Conservation (phyloP, 1,284 basidiomycete species). For the Testicularia cyperi region DNA sequence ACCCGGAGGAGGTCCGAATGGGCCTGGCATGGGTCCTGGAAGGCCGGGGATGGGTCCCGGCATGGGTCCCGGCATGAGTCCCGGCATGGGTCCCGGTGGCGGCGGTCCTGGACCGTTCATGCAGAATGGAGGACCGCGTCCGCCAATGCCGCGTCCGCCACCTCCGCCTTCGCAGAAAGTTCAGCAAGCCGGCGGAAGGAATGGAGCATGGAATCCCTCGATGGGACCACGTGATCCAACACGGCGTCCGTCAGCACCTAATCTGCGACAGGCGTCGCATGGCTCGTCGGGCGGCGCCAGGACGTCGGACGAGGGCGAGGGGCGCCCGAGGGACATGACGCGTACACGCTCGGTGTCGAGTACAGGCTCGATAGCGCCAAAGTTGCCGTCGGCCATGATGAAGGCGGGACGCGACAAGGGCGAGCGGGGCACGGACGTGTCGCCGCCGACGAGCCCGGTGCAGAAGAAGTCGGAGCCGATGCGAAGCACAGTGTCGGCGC, state of each 20-base stretch:
- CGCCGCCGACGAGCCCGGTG: conserved; percentile 19
- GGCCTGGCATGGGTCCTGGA: conserved; percentile 17
- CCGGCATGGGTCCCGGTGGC: conserved; percentile 16
- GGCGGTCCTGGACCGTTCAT: conserved; percentile 5
- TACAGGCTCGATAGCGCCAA: conserved; percentile 28
- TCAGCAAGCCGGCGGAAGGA: no score
- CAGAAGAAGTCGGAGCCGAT: conserved; percentile 25
- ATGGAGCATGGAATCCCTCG: background rate
- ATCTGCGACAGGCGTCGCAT: conserved; percentile 36
- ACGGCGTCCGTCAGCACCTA: conserved; percentile 43
- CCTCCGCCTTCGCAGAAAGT: no score
- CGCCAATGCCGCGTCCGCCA: conserved; percentile 22
- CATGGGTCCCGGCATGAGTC: no score
- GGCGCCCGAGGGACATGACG: conserved; percentile 9
- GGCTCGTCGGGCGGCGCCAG: conserved; percentile 16
- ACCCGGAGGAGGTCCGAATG: no score
- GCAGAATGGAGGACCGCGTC: conserved; percentile 21
- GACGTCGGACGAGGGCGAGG: conserved; percentile 29
- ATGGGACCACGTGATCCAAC: conserved; percentile 15
- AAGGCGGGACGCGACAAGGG: conserved; percentile 27
- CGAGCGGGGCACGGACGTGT: conserved; percentile 26
- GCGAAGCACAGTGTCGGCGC: conserved; percentile 68
- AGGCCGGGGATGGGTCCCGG: conserved; percentile 1
- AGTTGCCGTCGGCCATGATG: conserved; percentile 50
- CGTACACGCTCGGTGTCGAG: conserved; percentile 39